These are phyloP conservation scores for Persicaria tinctoria DNA, from an alignment of 148 eudicot genomes.

Conservation along the genomic window DNA sequence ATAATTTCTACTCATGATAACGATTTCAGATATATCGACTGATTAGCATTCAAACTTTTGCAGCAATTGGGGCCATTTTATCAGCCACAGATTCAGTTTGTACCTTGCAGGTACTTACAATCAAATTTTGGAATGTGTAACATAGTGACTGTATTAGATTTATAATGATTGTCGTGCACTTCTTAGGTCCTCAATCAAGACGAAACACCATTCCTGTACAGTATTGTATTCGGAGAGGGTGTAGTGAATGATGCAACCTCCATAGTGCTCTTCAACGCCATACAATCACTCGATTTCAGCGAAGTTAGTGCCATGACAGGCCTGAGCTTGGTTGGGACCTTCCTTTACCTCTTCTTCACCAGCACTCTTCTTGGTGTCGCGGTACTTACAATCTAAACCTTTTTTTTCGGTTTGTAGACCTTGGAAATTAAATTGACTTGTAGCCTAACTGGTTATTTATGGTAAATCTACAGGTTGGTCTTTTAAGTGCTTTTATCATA, in stretches of 20 bases:
- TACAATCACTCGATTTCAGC: conserved; percentile 64
- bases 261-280: conserved; percentile 84
- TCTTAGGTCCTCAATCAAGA: conserved; percentile 85
- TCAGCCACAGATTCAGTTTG: conserved; percentile 33
- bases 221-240: conserved; percentile 84
- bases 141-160: not conserved
- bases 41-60: conserved; percentile 4
- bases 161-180: not conserved
- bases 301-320: conserved; percentile 37
- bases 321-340: conserved; percentile 61
- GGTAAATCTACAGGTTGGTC: conserved; percentile 33
- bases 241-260: conserved; percentile 98
- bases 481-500: conserved; percentile 50
- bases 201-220: conserved; percentile 83
- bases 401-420: not conserved
- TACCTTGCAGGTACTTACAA: conserved; percentile 23
- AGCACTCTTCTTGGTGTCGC: conserved; percentile 68
- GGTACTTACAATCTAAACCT: conserved; percentile 19
- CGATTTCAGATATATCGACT: not conserved
- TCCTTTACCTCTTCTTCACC: conserved; percentile 59
- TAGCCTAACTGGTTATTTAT: not conserved
- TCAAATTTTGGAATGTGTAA: not conserved
- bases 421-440: not conserved
- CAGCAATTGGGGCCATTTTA: conserved; percentile 26
- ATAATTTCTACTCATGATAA: not conserved